Conservation (phyloP, 495 filamentous ascomycete species). For the Amorphotheca resinae region DNA sequence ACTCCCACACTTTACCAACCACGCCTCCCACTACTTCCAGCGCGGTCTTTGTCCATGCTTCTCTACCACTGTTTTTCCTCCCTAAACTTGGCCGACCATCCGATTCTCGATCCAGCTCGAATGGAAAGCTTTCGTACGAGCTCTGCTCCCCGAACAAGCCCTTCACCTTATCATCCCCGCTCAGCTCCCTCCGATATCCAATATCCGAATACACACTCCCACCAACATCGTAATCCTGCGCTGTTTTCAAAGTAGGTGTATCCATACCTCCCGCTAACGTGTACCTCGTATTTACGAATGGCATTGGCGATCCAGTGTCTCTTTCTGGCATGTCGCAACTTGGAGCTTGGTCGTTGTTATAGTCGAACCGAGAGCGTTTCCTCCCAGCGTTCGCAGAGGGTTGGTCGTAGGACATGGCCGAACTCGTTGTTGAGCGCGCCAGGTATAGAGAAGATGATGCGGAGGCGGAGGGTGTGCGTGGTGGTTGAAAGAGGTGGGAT, state of each 20-base stretch:
- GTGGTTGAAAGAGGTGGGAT: slow-evolving; percentile 57
- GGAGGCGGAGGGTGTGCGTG: slow-evolving; percentile 44
- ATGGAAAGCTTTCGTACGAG: background rate
- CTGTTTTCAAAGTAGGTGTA: slow-evolving; percentile 37
- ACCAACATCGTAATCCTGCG: slow-evolving; percentile 34
- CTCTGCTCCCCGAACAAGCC: slow-evolving; percentile 5
- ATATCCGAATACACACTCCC: slow-evolving; percentile 43
- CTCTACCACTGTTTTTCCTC: slow-evolving; percentile 7
- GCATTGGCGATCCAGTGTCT: slow-evolving; percentile 27
- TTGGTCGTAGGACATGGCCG: slow-evolving; percentile 18
- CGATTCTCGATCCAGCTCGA: slow-evolving; percentile 5
- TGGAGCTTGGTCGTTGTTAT: background rate
- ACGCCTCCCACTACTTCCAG: slow-evolving; percentile 37
- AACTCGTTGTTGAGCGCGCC: slow-evolving; percentile 38
- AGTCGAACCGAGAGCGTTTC: slow-evolving; percentile 22
- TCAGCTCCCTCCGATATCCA: slow-evolving; percentile 37
- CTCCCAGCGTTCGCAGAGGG: background rate
- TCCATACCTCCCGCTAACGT: slow-evolving; percentile 51
- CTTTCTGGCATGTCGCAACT: background rate
- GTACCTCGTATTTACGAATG: slow-evolving; percentile 44
- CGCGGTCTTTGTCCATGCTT: slow-evolving; percentile 35
- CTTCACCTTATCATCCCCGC: slow-evolving; percentile 22
- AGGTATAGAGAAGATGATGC: slow-evolving; percentile 43
- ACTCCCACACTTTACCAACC: slow-evolving; percentile 70
- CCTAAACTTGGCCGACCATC: background rate